Conservation (phyloP, 345 rosid species). For the Gossypium rotundifolium region DNA sequence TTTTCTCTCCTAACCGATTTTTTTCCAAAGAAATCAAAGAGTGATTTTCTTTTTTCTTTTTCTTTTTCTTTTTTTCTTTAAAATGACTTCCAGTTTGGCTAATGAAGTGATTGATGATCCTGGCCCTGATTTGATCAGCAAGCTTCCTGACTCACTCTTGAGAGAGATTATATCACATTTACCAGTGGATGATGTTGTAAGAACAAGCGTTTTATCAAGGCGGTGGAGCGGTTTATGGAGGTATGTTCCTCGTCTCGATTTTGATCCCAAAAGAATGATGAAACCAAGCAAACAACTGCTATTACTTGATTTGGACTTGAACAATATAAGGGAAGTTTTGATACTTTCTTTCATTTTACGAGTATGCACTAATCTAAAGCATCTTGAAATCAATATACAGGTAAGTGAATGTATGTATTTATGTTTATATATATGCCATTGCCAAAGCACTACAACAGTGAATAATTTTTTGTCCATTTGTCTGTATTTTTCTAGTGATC, state of each 20-base stretch:
- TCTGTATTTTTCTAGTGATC: too few species aligned
- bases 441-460: too few species aligned
- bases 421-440: too few species aligned
- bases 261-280: constrained; percentile 1
- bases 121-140: neutral
- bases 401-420: neutral
- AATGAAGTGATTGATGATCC: neutral
- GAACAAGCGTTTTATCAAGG: neutral
- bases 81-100: neutral
- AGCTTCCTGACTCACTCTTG: neutral
- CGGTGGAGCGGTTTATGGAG: neutral
- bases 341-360: neutral
- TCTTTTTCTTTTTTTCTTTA: too few species aligned
- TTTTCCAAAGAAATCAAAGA: neutral
- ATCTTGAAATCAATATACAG: neutral
- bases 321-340: neutral
- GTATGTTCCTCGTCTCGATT: neutral
- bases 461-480: too few species aligned
- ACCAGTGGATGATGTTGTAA: neutral
- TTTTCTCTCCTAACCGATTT: neutral
- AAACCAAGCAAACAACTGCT: neutral
- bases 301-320: neutral
- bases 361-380: neutral
- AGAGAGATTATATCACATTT: neutral
- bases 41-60: too few species aligned